These are phyloP conservation scores for Chloris gayana DNA, from an alignment of 176 grass and related monocot species.

Conservation along the genomic window DNA sequence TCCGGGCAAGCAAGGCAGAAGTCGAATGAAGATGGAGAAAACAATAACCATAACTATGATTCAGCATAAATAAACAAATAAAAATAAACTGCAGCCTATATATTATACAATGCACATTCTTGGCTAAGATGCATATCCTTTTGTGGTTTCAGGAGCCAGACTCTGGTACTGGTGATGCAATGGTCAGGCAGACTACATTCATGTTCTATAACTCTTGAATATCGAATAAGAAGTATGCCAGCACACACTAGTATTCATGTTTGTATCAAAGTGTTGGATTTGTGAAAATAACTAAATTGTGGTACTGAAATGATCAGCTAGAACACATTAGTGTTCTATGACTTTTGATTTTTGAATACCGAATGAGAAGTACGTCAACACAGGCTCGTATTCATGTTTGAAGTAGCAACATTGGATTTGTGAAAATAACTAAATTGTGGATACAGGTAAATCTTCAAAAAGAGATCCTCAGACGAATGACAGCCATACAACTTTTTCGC, in stretches of 20 bases:
- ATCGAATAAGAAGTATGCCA: not conserved
- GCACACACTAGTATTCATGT: too few relatives aligned
- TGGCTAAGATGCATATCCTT: not conserved
- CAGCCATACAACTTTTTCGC: slow-evolving; percentile 92
- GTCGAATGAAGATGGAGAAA: slow-evolving; percentile 6
- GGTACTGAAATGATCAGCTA: not conserved
- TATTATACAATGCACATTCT: slow-evolving; percentile 17
- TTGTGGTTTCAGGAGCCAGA: not conserved
- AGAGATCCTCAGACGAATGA: slow-evolving; percentile 75
- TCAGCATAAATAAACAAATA: not conserved
- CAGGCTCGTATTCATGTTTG: slow-evolving; percentile 26
- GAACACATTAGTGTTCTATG: not conserved
- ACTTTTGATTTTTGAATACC: not conserved
- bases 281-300: too few relatives aligned
- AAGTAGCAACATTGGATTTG: slow-evolving; percentile 14
- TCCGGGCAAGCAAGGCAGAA: slow-evolving; percentile 5
- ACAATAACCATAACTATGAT: not conserved
- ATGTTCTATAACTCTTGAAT: not conserved
- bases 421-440: slow-evolving; percentile 44
- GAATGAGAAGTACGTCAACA: slow-evolving; percentile 22
- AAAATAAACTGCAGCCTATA: not conserved
- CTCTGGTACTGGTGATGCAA: not conserved
- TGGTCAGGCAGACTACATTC: not conserved
- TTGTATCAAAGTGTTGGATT: too few relatives aligned
- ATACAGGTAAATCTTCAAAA: slow-evolving; percentile 98